Evolutionary conservation across 345 rosid genomes (phyloP).

Genomic region (Bruguiera sexangula): DNA sequence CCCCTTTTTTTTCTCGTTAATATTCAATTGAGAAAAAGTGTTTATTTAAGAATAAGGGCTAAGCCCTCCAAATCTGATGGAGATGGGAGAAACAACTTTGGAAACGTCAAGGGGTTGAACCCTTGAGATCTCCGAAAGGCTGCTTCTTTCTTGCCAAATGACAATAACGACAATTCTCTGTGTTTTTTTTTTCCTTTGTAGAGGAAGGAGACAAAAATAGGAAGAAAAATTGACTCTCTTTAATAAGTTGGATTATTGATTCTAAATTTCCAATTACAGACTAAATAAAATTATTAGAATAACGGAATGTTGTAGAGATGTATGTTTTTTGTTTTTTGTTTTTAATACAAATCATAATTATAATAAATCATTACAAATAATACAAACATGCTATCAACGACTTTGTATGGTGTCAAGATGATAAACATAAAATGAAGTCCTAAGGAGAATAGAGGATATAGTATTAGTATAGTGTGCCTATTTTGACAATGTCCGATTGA

Average conservation of each 20-base stretch:
- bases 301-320: too few species aligned
- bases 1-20: neutral
- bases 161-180: neutral
- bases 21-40: neutral
- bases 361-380: too few species aligned
- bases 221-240: neutral
- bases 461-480: too few species aligned
- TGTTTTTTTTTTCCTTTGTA: neutral
- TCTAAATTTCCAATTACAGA: too few species aligned
- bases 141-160: constrained; percentile 14
- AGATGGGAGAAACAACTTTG: constrained; percentile 30
- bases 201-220: neutral
- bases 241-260: neutral
- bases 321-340: too few species aligned
- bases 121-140: constrained; percentile 88
- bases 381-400: too few species aligned
- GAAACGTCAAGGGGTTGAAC: constrained; percentile 55
- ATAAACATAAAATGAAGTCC: too few species aligned
- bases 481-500: too few species aligned
- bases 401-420: too few species aligned
- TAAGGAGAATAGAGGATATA: too few species aligned
- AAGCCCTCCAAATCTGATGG: neutral
- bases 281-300: too few species aligned
- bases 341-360: too few species aligned
- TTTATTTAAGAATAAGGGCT: constrained; percentile 7